A percentile compares a stretch with the other conserved stretches of the same genome.
Evolutionary conservation across 306 rosid species (phyloP).

Genomic region (Elaeagnus macrophylla): DNA sequence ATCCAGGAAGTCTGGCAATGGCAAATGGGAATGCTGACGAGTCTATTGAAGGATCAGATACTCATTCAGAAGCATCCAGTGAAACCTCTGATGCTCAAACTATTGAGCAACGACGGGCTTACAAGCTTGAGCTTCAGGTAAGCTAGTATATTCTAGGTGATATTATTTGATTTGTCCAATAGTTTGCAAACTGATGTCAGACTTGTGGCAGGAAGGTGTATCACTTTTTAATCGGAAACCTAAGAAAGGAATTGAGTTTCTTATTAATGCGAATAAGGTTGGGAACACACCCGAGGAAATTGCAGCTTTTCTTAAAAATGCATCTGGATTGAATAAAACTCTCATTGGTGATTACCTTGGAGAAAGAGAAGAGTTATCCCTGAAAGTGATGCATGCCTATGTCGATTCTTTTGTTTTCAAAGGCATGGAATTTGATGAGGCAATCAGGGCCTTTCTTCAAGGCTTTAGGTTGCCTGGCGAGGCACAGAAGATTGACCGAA

Average conservation of each 20-base stretch:
- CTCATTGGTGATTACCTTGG: slow-evolving; percentile 95
- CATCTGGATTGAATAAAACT: slow-evolving; percentile 88
- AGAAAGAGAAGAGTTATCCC: slow-evolving; percentile 86
- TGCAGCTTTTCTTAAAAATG: slow-evolving; percentile 90
- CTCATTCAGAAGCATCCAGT: slow-evolving; percentile 65
- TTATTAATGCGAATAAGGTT: slow-evolving; percentile 90
- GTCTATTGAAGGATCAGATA: slow-evolving; percentile 65
- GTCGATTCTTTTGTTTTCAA: slow-evolving; percentile 90
- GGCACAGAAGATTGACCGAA: slow-evolving; percentile 96
- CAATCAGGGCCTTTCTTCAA: slow-evolving; percentile 83
- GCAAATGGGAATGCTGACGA: slow-evolving; percentile 77
- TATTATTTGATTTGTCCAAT: slow-evolving; percentile 12
- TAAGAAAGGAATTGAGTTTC: slow-evolving; percentile 92
- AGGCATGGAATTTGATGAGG: slow-evolving; percentile 92
- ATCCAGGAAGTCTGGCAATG: slow-evolving; percentile 42
- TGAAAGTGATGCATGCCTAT: slow-evolving; percentile 95
- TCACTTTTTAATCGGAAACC: slow-evolving; percentile 96
- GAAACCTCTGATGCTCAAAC: slow-evolving; percentile 82
- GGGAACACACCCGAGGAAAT: slow-evolving; percentile 87
- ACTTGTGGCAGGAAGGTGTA: slow-evolving; percentile 98
- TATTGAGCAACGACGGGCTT: slow-evolving; percentile 94
- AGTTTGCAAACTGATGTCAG: slow-evolving; percentile 34
- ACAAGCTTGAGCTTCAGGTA: slow-evolving; percentile 99
- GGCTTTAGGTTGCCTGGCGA: slow-evolving; percentile 98
- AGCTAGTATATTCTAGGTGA: slow-evolving; percentile 17